These are phyloP conservation scores for Thuidium tamariscinum DNA, from an alignment of 225 moss, liverwort and hornwort genomes.

Conservation along the genomic window DNA sequence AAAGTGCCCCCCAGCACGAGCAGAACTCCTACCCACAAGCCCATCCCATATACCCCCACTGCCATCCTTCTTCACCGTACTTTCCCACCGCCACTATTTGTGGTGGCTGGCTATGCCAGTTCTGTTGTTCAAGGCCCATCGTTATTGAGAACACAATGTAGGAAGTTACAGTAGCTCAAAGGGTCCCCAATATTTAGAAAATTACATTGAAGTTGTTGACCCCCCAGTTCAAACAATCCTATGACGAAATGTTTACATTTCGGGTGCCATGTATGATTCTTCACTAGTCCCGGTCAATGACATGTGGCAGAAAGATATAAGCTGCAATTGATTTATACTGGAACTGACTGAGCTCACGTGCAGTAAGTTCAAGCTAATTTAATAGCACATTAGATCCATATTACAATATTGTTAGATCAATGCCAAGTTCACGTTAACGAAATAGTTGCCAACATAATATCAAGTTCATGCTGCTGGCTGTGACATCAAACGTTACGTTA, in stretches of 20 bases:
- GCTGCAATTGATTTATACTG: not conserved
- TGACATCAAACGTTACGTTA: not conserved
- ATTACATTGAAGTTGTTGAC: not conserved
- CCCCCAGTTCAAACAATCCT: not conserved
- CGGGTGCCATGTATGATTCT: not conserved
- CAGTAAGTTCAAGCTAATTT: not conserved
- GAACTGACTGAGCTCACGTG: not conserved
- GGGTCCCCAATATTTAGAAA: not conserved
- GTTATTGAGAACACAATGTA: not conserved
- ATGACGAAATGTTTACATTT: not conserved
- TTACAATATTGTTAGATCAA: not conserved
- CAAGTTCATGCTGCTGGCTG: too few species aligned
- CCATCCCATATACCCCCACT: not conserved
- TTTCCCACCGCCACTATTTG: not conserved
- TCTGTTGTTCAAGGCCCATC: not conserved
- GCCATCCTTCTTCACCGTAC: slow-evolving; percentile 9
- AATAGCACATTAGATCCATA: not conserved
- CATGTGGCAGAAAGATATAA: not conserved
- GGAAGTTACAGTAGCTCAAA: not conserved
- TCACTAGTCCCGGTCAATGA: not conserved
- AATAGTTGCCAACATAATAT: not conserved
- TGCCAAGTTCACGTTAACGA: not conserved
- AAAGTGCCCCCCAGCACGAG: not conserved
- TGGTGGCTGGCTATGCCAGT: not conserved
- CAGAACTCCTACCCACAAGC: slow-evolving; percentile 8